Evolutionary conservation across 306 rosid genomes (phyloP), one percentile per base, ranked within the genome.

Genomic region (Sphenostylis stenocarpa): DNA sequence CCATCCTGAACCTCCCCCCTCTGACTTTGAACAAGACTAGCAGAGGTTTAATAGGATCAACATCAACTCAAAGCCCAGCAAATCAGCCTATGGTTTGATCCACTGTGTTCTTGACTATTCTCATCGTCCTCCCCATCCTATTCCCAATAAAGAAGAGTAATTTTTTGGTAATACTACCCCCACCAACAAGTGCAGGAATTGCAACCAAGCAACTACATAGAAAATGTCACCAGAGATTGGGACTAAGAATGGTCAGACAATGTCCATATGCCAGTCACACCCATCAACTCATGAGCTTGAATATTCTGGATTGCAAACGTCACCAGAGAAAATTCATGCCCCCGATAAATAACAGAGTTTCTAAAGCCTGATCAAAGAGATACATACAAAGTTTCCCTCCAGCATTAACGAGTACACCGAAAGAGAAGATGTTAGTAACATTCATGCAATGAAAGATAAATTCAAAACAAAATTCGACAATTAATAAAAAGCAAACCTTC

Each of bases 401-500:
- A 66, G 34, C 52, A 66, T 41, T 41, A 66, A 38, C 11, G 1
- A 39, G 51, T 38, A 66, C 13, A 66, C 6, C 23, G 45, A 41
- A 7, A 51, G 51, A 23, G 15, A 75, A 48, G 17, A 38, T 52
- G 51, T 68, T n/a, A 77, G 20, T 23, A 36, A 44, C 6, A 73
- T 24, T 65, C 23, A 39, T 38, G 72, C 43, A 65, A 52, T 33
- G 41, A n/a, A n/a, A n/a, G n/a, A n/a, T n/a, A n/a, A n/a, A 38
- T 23, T 7, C 38, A 45, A 49, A 24, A 52, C 61, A 7, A 48
- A 15, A 58, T 47, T 62, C 47, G 48, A 45, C 38, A 26, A 51
- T 51, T 20, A 81, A 53, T 19, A 44, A 47, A 80, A 16, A 77
- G 56, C 64, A 47, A 56, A 94, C 98, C 98, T 80, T 92, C 89